Evolutionary conservation across 768 basidiomycete species (phyloP), one percentile per base, ranked within the genome.

Genomic region (Paxillus ammoniavirescens): DNA sequence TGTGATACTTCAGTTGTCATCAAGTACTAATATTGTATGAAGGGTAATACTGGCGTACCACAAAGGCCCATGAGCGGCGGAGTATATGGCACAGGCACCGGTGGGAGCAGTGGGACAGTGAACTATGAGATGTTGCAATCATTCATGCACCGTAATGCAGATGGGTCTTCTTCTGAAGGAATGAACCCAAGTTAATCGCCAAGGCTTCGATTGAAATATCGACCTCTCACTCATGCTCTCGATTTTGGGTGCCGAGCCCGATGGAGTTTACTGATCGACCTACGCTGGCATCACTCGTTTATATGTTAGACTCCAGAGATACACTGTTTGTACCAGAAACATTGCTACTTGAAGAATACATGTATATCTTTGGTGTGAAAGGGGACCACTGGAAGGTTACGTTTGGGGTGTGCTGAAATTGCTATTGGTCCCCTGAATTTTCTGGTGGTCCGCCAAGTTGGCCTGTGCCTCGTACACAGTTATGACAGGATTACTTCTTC

Each of bases 401-500:
- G 61, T 65, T 55, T 77, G 77, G 7, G 82, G 75, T 36, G 75
- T 66, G 55, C 70, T 82, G 58, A 82, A 75, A 55, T 74, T 77
- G 8, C 84, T 83, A 35, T 86, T 84, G 42, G 81, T 85, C n/a
- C 91, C 91, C 62, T 83, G 84, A 45, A 93, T 88, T 72, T 91
- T 93, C 55, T 84, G 78, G 60, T 96, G 94, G 66, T 96, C 94
- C 1, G 91, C 89, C 30, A 89, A 74, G 59, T 93, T 93, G 8
- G 94, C 89, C 58, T 89, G 87, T 0, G 89, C 73, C 69, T 97
- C 94, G 61, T 96, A 97, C 12, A 96, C 84, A 0, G 92, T 87
- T 51, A 95, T 81, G 37, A 91, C 79, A 1, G 93, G 91, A 55
- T 86, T 82, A 47, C 75, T 75, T 63, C 89, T 93, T 41, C 87